Conservation (phyloP, 108 stramenopile genomes). For the Cyclotella atomus region DNA sequence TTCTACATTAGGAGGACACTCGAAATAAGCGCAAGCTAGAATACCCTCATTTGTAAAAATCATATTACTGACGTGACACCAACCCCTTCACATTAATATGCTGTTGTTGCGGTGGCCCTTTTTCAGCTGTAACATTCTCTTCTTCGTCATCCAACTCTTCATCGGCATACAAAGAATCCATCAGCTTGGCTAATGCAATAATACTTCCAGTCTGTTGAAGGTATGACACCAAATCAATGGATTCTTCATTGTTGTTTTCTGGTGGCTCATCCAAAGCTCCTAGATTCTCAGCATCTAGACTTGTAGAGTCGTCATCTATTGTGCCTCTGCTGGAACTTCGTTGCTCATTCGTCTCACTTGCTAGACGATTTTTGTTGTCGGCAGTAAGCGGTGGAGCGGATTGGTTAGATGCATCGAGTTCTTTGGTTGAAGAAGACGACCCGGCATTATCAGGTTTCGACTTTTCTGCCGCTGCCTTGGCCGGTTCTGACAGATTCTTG, state of each 20-base stretch:
- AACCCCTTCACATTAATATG: no score
- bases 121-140: neutral
- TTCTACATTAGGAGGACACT: no score
- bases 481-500: conserved; percentile 3
- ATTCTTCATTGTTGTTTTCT: conserved; percentile 49
- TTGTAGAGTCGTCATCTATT: conserved; percentile 41
- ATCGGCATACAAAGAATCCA: conserved; percentile 82
- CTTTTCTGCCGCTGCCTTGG: conserved; percentile 9
- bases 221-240: conserved; percentile 84
- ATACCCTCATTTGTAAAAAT: no score
- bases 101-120: no score
- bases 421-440: neutral
- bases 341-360: neutral
- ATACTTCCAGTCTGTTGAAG: conserved; percentile 85
- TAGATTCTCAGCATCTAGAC: conserved; percentile 48
- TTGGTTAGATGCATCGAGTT: neutral
- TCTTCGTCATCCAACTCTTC: conserved; percentile 49
- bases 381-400: neutral
- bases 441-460: neutral
- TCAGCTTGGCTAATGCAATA: conserved; percentile 84
- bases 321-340: conserved; percentile 32
- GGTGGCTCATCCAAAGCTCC: conserved; percentile 47
- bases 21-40: no score
- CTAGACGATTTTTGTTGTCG: neutral
- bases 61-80: no score